phyloP scores from a whole-genome alignment of 108 stramenopile genomes.

The Cyclostephanos invisitatus region DNA sequence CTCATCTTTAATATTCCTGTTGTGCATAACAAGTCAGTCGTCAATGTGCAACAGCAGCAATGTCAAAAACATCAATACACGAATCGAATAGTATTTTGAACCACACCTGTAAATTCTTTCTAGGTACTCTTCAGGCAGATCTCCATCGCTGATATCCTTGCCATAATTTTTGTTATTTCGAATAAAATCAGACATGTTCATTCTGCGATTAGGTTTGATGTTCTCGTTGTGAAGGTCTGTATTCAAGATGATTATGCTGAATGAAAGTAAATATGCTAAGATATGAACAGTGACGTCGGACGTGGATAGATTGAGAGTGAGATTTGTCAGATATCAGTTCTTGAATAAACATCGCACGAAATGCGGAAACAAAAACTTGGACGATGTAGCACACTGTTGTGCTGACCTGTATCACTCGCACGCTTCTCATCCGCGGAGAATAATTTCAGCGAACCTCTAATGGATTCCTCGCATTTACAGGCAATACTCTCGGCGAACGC shows the following conservation, averaged over 20 bases:
- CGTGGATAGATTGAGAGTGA: background rate
- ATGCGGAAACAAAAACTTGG: background rate
- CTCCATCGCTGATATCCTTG: slow-evolving; percentile 86
- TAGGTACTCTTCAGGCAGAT: slow-evolving; percentile 85
- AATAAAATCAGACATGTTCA: slow-evolving; percentile 89
- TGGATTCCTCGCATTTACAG: slow-evolving; percentile 76
- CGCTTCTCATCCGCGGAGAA: slow-evolving; percentile 84
- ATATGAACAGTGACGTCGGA: background rate
- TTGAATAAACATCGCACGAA: background rate
- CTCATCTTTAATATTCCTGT: slow-evolving; percentile 74
- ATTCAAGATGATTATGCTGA: slow-evolving; percentile 98
- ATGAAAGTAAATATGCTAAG: slow-evolving; percentile 86
- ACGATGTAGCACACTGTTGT: background rate
- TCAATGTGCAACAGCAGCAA: background rate
- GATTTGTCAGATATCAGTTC: background rate
- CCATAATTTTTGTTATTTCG: slow-evolving; percentile 93
- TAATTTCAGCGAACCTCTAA: slow-evolving; percentile 53
- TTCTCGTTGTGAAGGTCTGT: slow-evolving; percentile 98
- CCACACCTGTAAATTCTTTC: slow-evolving; percentile 74
- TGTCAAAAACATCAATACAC: background rate
- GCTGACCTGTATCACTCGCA: slow-evolving; percentile 71
- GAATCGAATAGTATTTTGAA: background rate
- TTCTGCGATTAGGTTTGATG: slow-evolving; percentile 92
- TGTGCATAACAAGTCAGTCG: background rate
- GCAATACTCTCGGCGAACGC: slow-evolving; percentile 88